phyloP scores from a whole-genome alignment of 768 basidiomycete species.

The Mycena polygramma region DNA sequence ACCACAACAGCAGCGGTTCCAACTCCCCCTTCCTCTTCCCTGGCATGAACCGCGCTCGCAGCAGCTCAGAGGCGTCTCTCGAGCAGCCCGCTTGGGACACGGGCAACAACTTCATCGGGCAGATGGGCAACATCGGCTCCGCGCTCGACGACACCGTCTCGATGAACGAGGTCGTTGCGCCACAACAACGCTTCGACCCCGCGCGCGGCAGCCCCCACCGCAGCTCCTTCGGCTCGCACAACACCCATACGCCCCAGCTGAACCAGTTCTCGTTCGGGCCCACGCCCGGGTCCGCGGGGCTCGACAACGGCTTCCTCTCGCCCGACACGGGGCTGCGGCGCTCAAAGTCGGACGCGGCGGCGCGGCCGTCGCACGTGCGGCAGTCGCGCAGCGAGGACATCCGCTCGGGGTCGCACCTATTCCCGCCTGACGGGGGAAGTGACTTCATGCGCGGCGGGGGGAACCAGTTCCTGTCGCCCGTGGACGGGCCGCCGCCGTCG shows the following conservation, averaged over 20 bases:
- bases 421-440: not conserved
- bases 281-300: slow-evolving; percentile 25
- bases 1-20: slow-evolving; percentile 18
- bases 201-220: slow-evolving; percentile 41
- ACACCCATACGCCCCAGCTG: slow-evolving; percentile 36
- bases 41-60: slow-evolving; percentile 60
- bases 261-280: slow-evolving; percentile 51
- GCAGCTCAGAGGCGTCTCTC: slow-evolving; percentile 71
- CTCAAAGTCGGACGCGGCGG: slow-evolving; percentile 43
- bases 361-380: slow-evolving; percentile 42
- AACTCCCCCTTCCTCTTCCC: slow-evolving; percentile 47
- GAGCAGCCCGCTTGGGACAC: slow-evolving; percentile 69
- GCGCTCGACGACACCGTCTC: slow-evolving; percentile 52
- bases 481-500: slow-evolving; percentile 30
- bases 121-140: slow-evolving; percentile 47
- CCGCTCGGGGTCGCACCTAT: slow-evolving; percentile 3
- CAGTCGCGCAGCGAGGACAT: slow-evolving; percentile 66
- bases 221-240: slow-evolving; percentile 41
- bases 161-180: slow-evolving; percentile 46
- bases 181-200: slow-evolving; percentile 39
- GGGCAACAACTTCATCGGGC: slow-evolving; percentile 45
- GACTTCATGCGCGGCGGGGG: not conserved
- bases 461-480: slow-evolving; percentile 30
- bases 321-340: slow-evolving; percentile 46
- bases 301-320: slow-evolving; percentile 43